These are phyloP conservation scores for Pyrenophora teres DNA, from an alignment of 2,329 filamentous ascomycete species.

Conservation along the genomic window DNA sequence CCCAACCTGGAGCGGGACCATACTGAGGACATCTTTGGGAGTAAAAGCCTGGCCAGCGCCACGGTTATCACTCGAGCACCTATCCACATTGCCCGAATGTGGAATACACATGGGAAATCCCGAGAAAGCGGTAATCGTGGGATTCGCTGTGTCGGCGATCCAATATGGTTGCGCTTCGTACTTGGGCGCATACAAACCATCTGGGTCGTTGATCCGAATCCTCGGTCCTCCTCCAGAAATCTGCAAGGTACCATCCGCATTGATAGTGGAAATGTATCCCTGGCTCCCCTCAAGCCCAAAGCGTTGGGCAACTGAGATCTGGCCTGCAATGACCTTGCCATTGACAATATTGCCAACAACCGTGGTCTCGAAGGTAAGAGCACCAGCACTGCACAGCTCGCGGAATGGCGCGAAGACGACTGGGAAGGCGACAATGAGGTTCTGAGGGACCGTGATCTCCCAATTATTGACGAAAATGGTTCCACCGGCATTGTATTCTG, in stretches of 20 bases:
- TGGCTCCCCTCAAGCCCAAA: slow-evolving; percentile 44
- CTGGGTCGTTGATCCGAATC: slow-evolving; percentile 53
- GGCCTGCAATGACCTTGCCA: slow-evolving; percentile 46
- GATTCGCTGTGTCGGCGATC: slow-evolving; percentile 56
- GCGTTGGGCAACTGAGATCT: slow-evolving; percentile 45
- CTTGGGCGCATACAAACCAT: slow-evolving; percentile 48
- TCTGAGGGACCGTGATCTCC: slow-evolving; percentile 55
- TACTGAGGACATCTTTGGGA: slow-evolving; percentile 45
- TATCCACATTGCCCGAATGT: slow-evolving; percentile 44
- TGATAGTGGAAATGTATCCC: slow-evolving; percentile 46
- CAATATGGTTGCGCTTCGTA: slow-evolving; percentile 45
- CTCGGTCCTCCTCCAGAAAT: slow-evolving; percentile 44
- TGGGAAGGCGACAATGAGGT: slow-evolving; percentile 57
- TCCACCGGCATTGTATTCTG: slow-evolving; percentile 53
- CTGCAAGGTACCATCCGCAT: slow-evolving; percentile 43
- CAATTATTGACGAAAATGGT: slow-evolving; percentile 54
- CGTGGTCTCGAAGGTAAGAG: slow-evolving; percentile 31
- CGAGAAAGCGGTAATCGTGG: slow-evolving; percentile 55
- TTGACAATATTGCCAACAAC: slow-evolving; percentile 49
- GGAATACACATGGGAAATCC: slow-evolving; percentile 61
- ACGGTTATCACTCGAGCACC: slow-evolving; percentile 47
- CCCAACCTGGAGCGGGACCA: slow-evolving; percentile 50
- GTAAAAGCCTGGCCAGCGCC: slow-evolving; percentile 38
- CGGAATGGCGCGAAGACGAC: slow-evolving; percentile 52
- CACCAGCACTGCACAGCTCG: slow-evolving; percentile 32